Conservation (phyloP, 2,329 filamentous ascomycete species). For the Lachnellula willkommii region DNA sequence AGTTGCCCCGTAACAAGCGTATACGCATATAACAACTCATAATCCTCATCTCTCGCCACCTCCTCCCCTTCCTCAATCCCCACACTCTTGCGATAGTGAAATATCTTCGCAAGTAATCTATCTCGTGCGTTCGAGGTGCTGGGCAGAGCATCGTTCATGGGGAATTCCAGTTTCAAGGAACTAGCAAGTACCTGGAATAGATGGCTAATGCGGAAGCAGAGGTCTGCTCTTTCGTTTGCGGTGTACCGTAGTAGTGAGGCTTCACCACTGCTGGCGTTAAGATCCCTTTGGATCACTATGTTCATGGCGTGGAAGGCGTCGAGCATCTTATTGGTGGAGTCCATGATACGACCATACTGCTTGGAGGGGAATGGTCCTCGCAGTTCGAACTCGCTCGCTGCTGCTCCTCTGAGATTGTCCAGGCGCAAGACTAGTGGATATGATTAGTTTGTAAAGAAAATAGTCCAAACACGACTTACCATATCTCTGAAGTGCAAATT, state of each 20-base stretch:
- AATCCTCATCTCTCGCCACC: conserved; percentile 67
- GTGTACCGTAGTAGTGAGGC: conserved; percentile 76
- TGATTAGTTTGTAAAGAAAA: conserved; percentile 28
- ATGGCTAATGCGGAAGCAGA: conserved; percentile 88
- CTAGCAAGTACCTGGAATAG: conserved; percentile 81
- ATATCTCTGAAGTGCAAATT: conserved; percentile 80
- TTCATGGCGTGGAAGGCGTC: conserved; percentile 97
- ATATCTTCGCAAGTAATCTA: conserved; percentile 77
- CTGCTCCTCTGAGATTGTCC: conserved; percentile 66
- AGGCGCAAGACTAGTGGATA: conserved; percentile 49
- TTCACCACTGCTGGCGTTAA: conserved; percentile 72
- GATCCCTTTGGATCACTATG: conserved; percentile 77
- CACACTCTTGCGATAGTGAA: conserved; percentile 69
- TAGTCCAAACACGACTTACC: conserved; percentile 31
- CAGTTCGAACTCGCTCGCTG: conserved; percentile 82
- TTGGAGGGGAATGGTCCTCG: conserved; percentile 77
- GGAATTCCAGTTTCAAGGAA: conserved; percentile 91
- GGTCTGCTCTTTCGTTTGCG: conserved; percentile 66
- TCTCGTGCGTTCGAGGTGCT: conserved; percentile 77
- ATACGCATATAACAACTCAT: conserved; percentile 89
- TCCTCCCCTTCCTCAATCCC: conserved; percentile 13
- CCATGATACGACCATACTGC: conserved; percentile 68
- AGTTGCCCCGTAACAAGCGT: conserved; percentile 64
- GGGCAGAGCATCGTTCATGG: conserved; percentile 81
- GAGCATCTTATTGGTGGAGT: conserved; percentile 75